Evolutionary conservation across 2,329 filamentous ascomycete genomes (phyloP).

Genomic region (Lasiodiplodia sp.): DNA sequence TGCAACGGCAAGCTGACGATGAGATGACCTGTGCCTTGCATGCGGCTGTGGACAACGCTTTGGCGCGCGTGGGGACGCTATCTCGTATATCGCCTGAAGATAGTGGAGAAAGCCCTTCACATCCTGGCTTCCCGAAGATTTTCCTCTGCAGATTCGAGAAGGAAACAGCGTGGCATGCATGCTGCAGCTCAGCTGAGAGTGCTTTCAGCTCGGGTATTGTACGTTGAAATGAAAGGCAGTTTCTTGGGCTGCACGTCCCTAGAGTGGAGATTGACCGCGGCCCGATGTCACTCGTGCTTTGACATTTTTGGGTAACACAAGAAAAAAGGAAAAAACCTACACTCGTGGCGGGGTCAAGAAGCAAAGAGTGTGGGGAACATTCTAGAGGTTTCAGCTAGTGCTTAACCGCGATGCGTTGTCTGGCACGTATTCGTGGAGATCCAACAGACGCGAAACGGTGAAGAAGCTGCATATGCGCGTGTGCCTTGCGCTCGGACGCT

Average conservation of each 20-base stretch:
- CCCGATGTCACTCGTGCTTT: not conserved
- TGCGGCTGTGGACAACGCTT: slow-evolving; percentile 1
- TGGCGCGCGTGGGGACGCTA: not conserved
- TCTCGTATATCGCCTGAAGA: not conserved
- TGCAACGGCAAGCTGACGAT: not conserved
- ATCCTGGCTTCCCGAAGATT: not conserved
- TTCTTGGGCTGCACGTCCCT: not conserved
- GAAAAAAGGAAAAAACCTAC: not conserved
- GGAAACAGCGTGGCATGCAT: not conserved
- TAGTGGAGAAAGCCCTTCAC: not conserved
- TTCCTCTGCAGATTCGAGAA: not conserved
- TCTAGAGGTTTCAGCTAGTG: slow-evolving; percentile 19
- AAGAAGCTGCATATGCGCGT: not conserved
- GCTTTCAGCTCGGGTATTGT: too few relatives aligned
- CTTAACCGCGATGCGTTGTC: slow-evolving; percentile 23
- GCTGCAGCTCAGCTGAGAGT: too few relatives aligned
- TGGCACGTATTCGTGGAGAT: slow-evolving; percentile 10
- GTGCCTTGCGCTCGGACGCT: slow-evolving; percentile 12
- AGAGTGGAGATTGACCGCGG: not conserved
- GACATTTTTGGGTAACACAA: too few relatives aligned
- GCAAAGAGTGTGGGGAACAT: not conserved
- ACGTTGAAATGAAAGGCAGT: not conserved
- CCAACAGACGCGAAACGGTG: slow-evolving; percentile 3
- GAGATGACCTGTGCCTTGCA: slow-evolving; percentile 14
- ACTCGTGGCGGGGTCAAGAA: not conserved